Evolutionary conservation across 2,329 filamentous ascomycete genomes (phyloP).

Genomic region (Metarhizium sp.): DNA sequence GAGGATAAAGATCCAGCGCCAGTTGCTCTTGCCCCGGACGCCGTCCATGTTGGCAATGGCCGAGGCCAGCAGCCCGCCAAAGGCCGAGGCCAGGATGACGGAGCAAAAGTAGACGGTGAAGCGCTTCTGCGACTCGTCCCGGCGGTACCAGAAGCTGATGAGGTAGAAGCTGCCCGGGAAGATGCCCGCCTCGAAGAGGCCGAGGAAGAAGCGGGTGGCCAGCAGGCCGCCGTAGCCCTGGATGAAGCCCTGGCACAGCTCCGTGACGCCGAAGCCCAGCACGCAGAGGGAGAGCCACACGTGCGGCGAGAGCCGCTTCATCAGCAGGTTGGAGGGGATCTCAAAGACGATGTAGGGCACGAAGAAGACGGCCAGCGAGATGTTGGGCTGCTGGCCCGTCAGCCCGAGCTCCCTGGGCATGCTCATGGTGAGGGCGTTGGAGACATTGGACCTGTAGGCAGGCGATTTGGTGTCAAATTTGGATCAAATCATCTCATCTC

Average conservation of each 20-base stretch:
- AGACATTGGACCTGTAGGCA: background rate
- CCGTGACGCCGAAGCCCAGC: constrained; percentile 4
- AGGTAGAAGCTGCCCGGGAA: constrained; percentile 50
- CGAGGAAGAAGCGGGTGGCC: constrained; percentile 12
- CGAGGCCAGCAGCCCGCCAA: constrained; percentile 57
- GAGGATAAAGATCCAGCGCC: constrained; percentile 22
- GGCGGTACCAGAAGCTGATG: constrained; percentile 55
- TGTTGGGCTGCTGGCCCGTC: constrained; percentile 9
- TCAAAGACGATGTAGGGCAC: constrained; percentile 13
- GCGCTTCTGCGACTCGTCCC: constrained; percentile 28
- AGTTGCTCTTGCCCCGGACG: constrained; percentile 39
- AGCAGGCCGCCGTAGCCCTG: constrained; percentile 11
- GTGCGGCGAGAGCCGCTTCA: constrained; percentile 6
- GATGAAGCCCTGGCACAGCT: constrained; percentile 5
- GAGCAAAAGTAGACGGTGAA: constrained; percentile 58
- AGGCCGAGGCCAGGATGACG: constrained; percentile 56
- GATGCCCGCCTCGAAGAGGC: constrained; percentile 27
- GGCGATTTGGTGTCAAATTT: background rate
- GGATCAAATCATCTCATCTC: no score
- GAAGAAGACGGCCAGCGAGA: constrained; percentile 13
- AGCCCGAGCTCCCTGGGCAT: constrained; percentile 7
- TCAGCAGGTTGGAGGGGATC: constrained; percentile 12
- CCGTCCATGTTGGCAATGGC: constrained; percentile 57
- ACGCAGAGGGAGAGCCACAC: constrained; percentile 4
- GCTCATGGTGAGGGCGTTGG: constrained; percentile 3